Conservation (phyloP, 768 basidiomycete species). For the Brasilioporus rufonigricans region DNA sequence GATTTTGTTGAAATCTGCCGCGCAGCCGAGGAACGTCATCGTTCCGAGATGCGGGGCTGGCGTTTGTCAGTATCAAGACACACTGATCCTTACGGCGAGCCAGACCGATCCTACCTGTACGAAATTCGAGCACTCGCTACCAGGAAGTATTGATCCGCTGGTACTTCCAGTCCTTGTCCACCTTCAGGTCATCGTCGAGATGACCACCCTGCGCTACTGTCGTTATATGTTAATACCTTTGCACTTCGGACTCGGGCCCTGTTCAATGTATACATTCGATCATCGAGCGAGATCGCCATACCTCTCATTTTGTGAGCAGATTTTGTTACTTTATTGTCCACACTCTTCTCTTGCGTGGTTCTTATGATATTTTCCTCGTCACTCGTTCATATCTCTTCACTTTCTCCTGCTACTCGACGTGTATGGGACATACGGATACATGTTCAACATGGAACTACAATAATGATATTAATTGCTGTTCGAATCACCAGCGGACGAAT, state of each 20-base stretch:
- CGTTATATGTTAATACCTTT: constrained; percentile 15
- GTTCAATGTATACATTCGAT: constrained; percentile 23
- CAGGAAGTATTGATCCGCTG: constrained; percentile 61
- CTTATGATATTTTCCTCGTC: constrained; percentile 27
- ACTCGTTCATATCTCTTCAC: constrained; percentile 18
- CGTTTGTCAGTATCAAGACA: constrained; percentile 27
- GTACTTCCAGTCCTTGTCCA: not conserved
- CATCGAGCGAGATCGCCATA: constrained; percentile 17
- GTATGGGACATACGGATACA: constrained; percentile 37
- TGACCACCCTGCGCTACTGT: constrained; percentile 2
- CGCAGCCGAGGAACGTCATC: constrained; percentile 79
- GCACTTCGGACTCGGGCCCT: constrained; percentile 19
- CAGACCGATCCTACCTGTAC: constrained; percentile 65
- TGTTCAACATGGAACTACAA: constrained; percentile 30
- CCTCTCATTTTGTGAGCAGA: constrained; percentile 28
- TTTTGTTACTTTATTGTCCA: constrained; percentile 28
- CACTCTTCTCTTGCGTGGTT: constrained; percentile 26
- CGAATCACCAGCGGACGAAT: not conserved
- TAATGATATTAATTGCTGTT: constrained; percentile 20
- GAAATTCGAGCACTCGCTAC: constrained; percentile 86
- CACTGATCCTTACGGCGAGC: constrained; percentile 30
- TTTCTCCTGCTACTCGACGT: constrained; percentile 30
- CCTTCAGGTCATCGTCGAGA: not conserved
- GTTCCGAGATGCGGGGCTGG: constrained; percentile 85
- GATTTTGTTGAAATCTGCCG: constrained; percentile 70